phyloP scores from a whole-genome alignment of 208 protist species.

The Lotmaria passim region DNA sequence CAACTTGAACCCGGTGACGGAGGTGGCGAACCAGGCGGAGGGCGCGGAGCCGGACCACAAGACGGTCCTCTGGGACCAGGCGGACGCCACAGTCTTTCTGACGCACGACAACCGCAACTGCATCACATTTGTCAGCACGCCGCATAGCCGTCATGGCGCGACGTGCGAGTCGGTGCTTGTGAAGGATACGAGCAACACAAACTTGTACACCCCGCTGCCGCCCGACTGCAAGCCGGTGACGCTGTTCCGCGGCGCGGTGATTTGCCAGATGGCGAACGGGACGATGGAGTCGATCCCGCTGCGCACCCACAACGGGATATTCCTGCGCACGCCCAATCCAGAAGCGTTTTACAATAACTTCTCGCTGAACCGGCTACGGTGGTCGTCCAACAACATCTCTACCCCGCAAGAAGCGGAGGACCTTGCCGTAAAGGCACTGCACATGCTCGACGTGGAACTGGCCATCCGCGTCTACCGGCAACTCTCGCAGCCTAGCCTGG shows the following conservation, averaged over 20 bases:
- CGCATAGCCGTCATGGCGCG: constrained; percentile 88
- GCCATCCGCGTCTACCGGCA: constrained; percentile 94
- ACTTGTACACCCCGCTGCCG: constrained; percentile 77
- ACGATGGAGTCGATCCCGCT: constrained; percentile 71
- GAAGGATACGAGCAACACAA: constrained; percentile 58
- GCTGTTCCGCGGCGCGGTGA: constrained; percentile 80
- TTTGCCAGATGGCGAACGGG: constrained; percentile 79
- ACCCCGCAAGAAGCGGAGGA: constrained; percentile 79
- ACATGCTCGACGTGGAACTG: constrained; percentile 93
- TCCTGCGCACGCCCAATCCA: constrained; percentile 48
- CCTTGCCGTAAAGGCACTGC: constrained; percentile 90
- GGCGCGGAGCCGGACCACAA: constrained; percentile 66
- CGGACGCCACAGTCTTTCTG: constrained; percentile 91
- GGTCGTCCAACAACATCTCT: constrained; percentile 89
- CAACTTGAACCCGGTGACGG: constrained; percentile 93
- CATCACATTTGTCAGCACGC: constrained; percentile 90
- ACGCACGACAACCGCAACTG: constrained; percentile 72
- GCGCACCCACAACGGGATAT: constrained; percentile 75
- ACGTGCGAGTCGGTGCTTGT: constrained; percentile 83
- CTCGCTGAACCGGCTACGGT: constrained; percentile 91
- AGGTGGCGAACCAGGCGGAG: constrained; percentile 77
- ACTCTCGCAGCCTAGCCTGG: constrained; percentile 92
- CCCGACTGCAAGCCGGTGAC: constrained; percentile 75
- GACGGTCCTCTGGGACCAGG: constrained; percentile 92
- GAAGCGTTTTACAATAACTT: constrained; percentile 92